Conservation (phyloP, 1,284 basidiomycete species). For the Cutaneotrichosporon sp. region DNA sequence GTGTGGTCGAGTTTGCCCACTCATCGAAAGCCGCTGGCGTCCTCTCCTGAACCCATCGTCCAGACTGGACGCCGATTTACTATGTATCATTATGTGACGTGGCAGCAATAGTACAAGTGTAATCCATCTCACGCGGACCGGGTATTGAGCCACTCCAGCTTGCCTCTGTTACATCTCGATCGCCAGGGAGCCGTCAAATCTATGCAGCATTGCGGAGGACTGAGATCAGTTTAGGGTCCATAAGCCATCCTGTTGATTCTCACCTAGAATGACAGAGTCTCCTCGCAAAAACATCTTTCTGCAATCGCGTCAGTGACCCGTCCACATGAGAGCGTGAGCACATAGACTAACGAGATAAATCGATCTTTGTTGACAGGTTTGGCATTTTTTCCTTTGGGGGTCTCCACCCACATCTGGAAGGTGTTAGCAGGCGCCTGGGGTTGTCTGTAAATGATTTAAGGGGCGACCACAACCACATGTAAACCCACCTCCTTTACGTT, state of each 20-base stretch:
- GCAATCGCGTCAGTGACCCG: neutral
- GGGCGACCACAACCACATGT: too few relatives aligned
- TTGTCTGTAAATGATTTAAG: too few relatives aligned
- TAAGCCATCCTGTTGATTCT: conserved; percentile 35
- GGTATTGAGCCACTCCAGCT: conserved; percentile 11
- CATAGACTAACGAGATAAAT: conserved; percentile 98
- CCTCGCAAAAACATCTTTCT: conserved; percentile 59
- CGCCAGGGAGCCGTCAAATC: neutral
- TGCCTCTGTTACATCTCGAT: conserved; percentile 1
- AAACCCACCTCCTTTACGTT: conserved; percentile 85
- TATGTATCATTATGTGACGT: conserved; percentile 1
- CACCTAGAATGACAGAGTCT: conserved; percentile 91
- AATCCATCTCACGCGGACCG: conserved; percentile 14
- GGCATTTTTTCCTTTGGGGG: conserved; percentile 96
- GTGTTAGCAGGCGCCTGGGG: neutral
- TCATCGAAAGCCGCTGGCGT: conserved; percentile 40
- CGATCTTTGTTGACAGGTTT: conserved; percentile 98
- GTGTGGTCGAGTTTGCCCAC: conserved; percentile 39
- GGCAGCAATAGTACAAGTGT: conserved; percentile 11
- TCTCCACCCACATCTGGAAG: conserved; percentile 95
- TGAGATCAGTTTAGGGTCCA: conserved; percentile 35
- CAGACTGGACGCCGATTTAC: neutral
- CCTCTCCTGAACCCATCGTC: conserved; percentile 11
- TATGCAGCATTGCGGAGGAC: conserved; percentile 82
- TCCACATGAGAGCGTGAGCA: conserved; percentile 5